phyloP scores from a whole-genome alignment of 257 asterid species.

The Salvia miltiorrhiza region DNA sequence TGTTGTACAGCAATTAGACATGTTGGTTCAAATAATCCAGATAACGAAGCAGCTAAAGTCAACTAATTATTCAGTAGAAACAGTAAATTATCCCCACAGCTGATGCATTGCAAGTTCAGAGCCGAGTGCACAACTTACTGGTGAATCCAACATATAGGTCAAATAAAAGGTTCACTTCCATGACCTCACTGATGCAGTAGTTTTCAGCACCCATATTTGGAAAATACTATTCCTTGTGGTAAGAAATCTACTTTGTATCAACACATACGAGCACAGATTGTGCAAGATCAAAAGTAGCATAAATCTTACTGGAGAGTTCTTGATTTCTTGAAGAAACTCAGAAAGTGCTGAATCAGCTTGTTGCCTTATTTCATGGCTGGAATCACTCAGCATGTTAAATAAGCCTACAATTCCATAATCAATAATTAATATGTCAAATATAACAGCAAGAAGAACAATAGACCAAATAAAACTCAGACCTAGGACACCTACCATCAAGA shows the following conservation, averaged over 20 bases:
- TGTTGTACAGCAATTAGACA: slow-evolving; percentile 5
- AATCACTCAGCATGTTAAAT: slow-evolving; percentile 97
- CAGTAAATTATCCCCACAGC: background rate
- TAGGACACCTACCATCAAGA: slow-evolving; percentile 80
- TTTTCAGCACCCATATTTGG: slow-evolving; percentile 2
- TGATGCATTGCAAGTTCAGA: background rate
- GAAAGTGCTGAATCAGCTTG: slow-evolving; percentile 99
- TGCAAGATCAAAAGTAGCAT: slow-evolving; percentile 2
- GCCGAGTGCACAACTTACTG: slow-evolving; percentile 4
- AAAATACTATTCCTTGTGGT: background rate
- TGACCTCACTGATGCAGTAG: slow-evolving; percentile 16
- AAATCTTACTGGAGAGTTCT: slow-evolving; percentile 94
- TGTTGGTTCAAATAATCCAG: background rate
- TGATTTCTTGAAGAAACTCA: slow-evolving; percentile 98
- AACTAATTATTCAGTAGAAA: background rate
- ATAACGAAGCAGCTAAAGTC: background rate
- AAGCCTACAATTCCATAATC: slow-evolving; percentile 58
- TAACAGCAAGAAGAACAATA: slow-evolving; percentile 18
- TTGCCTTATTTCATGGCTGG: slow-evolving; percentile 97
- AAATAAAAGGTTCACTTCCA: background rate
- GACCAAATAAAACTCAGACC: slow-evolving; percentile 8
- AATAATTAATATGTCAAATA: slow-evolving; percentile 12
- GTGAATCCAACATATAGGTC: slow-evolving; percentile 12
- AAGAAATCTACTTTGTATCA: slow-evolving; percentile 13
- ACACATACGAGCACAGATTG: background rate